Conservation (phyloP, 768 basidiomycete genomes). For the Mycena indigotica region DNA sequence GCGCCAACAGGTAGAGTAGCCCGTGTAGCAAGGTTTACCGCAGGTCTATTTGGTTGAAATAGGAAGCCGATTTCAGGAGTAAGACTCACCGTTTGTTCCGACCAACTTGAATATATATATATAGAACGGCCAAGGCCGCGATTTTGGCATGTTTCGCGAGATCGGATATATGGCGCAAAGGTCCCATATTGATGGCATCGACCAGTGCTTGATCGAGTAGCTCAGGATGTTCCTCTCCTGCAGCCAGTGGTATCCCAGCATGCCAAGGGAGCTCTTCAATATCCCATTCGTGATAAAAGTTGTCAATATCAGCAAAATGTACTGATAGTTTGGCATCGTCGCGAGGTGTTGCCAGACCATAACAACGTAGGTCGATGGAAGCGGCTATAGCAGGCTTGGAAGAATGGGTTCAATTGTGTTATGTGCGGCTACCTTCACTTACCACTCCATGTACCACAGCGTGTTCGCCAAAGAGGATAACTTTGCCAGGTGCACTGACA, state of each 20-base stretch:
- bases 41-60: conserved; percentile 50
- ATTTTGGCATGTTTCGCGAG: conserved; percentile 41
- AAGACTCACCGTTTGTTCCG: conserved; percentile 56
- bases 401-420: conserved; percentile 13
- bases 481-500: conserved; percentile 95
- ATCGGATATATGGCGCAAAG: conserved; percentile 40
- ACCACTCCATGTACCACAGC: conserved; percentile 97
- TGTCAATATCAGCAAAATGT: conserved; percentile 76
- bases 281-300: conserved; percentile 82
- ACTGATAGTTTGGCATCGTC: conserved; percentile 73
- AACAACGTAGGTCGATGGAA: conserved; percentile 93
- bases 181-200: conserved; percentile 61
- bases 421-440: conserved; percentile 37
- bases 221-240: conserved; percentile 59
- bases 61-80: conserved; percentile 14
- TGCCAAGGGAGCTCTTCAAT: conserved; percentile 80
- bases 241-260: conserved; percentile 54
- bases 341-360: conserved; percentile 78
- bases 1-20: conserved; percentile 92
- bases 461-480: conserved; percentile 98
- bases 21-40: conserved; percentile 79
- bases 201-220: conserved; percentile 74
- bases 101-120: conserved; percentile 85
- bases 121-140: conserved; percentile 77
- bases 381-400: conserved; percentile 90